These are phyloP conservation scores for Camelina laxa DNA, from an alignment of 345 rosid genomes.

Conservation along the genomic window DNA sequence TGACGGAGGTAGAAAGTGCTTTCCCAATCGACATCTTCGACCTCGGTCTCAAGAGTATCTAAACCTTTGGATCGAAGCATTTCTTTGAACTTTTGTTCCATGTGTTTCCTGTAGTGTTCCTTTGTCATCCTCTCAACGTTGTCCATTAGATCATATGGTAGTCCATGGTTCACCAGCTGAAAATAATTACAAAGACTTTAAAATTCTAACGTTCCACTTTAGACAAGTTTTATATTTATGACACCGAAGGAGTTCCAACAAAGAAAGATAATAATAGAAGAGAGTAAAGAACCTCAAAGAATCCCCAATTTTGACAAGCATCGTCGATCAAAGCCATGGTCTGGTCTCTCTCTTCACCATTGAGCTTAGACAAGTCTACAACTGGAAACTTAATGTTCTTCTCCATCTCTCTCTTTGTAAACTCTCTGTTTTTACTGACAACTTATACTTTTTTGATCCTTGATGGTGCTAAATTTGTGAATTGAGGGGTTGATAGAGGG, in stretches of 20 bases:
- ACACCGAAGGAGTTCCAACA: not conserved
- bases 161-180: slow-evolving; percentile 77
- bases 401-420: slow-evolving; percentile 43
- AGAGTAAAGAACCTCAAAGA: slow-evolving; percentile 67
- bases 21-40: slow-evolving; percentile 77
- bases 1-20: slow-evolving; percentile 75
- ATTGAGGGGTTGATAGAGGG: slow-evolving; percentile 20
- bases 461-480: slow-evolving; percentile 32
- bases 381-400: slow-evolving; percentile 60
- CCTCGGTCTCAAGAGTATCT: slow-evolving; percentile 57
- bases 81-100: slow-evolving; percentile 73
- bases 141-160: slow-evolving; percentile 70
- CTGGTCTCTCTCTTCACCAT: slow-evolving; percentile 61
- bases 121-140: slow-evolving; percentile 69
- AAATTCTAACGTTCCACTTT: slow-evolving; percentile 1
- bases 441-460: slow-evolving; percentile 10
- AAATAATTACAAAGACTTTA: not conserved
- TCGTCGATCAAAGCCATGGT: slow-evolving; percentile 67
- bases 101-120: slow-evolving; percentile 64
- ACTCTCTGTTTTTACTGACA: slow-evolving; percentile 10
- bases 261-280: not conserved
- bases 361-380: slow-evolving; percentile 63
- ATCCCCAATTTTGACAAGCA: slow-evolving; percentile 87
- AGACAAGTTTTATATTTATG: not conserved
- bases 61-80: slow-evolving; percentile 66